Conservation (phyloP, 495 filamentous ascomycete genomes). For the Talaromyces proteolyticus region DNA sequence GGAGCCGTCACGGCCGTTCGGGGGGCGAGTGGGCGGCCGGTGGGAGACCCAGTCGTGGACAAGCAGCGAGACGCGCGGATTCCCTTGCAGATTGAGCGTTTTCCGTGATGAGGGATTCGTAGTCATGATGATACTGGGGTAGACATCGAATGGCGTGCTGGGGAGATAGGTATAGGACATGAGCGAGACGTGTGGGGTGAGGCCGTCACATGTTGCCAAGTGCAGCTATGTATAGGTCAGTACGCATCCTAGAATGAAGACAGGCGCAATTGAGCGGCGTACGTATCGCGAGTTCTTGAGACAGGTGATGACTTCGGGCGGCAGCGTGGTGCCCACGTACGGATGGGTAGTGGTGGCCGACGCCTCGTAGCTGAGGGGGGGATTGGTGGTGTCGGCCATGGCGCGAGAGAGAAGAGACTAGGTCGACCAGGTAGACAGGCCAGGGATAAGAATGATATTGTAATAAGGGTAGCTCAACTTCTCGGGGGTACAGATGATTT, state of each 20-base stretch:
- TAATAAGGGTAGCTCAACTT: too few relatives aligned
- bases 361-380: constrained; percentile 68
- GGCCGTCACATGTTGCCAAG: constrained; percentile 78
- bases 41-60: constrained; percentile 99
- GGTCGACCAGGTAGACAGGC: not conserved
- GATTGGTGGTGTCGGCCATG: constrained; percentile 42
- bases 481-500: too few relatives aligned
- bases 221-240: constrained; percentile 59
- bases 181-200: constrained; percentile 87
- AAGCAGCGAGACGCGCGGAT: constrained; percentile 88
- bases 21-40: constrained; percentile 71
- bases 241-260: not conserved
- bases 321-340: constrained; percentile 61
- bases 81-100: constrained; percentile 76
- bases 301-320: constrained; percentile 79
- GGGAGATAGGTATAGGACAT: constrained; percentile 99
- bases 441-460: not conserved
- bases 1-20: constrained; percentile 48
- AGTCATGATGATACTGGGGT: constrained; percentile 87
- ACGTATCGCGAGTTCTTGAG: constrained; percentile 95
- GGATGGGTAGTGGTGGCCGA: constrained; percentile 67
- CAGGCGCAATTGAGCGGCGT: constrained; percentile 17
- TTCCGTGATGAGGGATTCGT: constrained; percentile 85
- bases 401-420: not conserved
- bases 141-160: constrained; percentile 63